Percentiles rank a stretch among this genome's conserved stretches.
phyloP scores from a whole-genome alignment of 768 basidiomycete genomes.

The Rhodosporidiobolus odoratus region DNA sequence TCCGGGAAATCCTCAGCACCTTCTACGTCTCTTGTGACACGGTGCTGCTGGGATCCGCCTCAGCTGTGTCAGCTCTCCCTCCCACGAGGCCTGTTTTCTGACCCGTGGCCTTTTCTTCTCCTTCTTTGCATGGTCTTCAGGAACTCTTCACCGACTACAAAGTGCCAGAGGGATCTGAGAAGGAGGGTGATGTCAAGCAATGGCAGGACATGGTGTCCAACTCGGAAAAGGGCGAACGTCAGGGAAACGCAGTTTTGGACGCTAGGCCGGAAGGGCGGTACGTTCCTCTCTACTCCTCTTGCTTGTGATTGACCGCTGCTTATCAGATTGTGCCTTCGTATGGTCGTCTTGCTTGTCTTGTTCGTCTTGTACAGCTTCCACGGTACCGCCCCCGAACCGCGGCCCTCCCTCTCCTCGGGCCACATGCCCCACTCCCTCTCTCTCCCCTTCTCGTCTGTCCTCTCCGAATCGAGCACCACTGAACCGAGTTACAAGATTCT shows the following conservation, averaged over 20 bases:
- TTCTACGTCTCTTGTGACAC: too few relatives aligned
- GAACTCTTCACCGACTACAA: slow-evolving; percentile 50
- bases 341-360: neutral
- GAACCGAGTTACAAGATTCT: slow-evolving; percentile 57
- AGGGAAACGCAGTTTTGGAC: slow-evolving; percentile 72
- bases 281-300: slow-evolving; percentile 36
- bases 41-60: too few relatives aligned
- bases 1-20: too few relatives aligned
- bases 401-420: slow-evolving; percentile 77
- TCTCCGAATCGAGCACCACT: slow-evolving; percentile 41
- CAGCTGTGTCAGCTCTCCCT: neutral
- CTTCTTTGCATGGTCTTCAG: neutral
- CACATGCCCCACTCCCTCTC: slow-evolving; percentile 85
- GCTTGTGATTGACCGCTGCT: too few relatives aligned
- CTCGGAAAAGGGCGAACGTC: slow-evolving; percentile 51
- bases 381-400: slow-evolving; percentile 80
- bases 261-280: slow-evolving; percentile 79
- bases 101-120: neutral
- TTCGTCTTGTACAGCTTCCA: slow-evolving; percentile 57
- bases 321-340: neutral
- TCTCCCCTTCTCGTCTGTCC: slow-evolving; percentile 61
- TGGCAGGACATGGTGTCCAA: slow-evolving; percentile 43
- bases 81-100: too few relatives aligned
- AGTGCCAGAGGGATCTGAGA: slow-evolving; percentile 11
- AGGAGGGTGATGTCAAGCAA: slow-evolving; percentile 13